These are phyloP conservation scores for Gossypium rotundifolium DNA, from an alignment of 345 rosid species.

Conservation along the genomic window DNA sequence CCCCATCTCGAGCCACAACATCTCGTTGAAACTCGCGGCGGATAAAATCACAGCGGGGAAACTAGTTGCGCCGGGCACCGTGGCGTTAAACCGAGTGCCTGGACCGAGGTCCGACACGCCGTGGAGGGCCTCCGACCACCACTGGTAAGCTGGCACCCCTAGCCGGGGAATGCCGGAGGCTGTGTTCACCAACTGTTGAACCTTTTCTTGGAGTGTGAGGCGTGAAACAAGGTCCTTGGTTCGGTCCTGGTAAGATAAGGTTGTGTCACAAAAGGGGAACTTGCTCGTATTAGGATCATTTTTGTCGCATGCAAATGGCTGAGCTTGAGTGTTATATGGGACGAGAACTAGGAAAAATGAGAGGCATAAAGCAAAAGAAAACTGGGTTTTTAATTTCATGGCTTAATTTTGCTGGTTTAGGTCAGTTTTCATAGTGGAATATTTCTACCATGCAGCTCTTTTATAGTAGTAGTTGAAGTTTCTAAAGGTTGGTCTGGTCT, in stretches of 20 bases:
- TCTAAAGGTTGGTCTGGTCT: background rate
- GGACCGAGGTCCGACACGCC: conserved; percentile 52
- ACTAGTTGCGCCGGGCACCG: conserved; percentile 55
- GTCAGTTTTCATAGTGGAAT: background rate
- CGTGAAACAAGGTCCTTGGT: conserved; percentile 43
- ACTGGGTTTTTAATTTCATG: conserved; percentile 10
- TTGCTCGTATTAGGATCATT: conserved; percentile 24
- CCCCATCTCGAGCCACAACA: conserved; percentile 52
- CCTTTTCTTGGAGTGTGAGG: conserved; percentile 51
- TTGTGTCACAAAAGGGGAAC: conserved; percentile 39
- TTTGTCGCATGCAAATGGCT: conserved; percentile 40
- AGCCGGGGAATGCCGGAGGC: conserved; percentile 47
- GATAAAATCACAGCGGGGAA: conserved; percentile 53
- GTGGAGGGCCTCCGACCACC: conserved; percentile 82
- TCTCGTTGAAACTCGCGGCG: conserved; percentile 50
- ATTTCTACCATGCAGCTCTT: background rate
- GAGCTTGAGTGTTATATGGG: conserved; percentile 20
- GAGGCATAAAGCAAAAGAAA: conserved; percentile 13
- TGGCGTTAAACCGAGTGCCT: conserved; percentile 38
- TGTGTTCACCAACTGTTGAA: conserved; percentile 40
- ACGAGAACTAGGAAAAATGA: conserved; percentile 9
- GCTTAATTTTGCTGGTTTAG: background rate
- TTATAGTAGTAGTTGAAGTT: background rate
- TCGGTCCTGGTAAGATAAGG: conserved; percentile 38
- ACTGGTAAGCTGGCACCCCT: conserved; percentile 52